Percentiles rank a stretch among this genome's conserved stretches.
These are phyloP conservation scores for Hibiscus trionum DNA, from an alignment of 345 rosid genomes.

Conservation along the genomic window DNA sequence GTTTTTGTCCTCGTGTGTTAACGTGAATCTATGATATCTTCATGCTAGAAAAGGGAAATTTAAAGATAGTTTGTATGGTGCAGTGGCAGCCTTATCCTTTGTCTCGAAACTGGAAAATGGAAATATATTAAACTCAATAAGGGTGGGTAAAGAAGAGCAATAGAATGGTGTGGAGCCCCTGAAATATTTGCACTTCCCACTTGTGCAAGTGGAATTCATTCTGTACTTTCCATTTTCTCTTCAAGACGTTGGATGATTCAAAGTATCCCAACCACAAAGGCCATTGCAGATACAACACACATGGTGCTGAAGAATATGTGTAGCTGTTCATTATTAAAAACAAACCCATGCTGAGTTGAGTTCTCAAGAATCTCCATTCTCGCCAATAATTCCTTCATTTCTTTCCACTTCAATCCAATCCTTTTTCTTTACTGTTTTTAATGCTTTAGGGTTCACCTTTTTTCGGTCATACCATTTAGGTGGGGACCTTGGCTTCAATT, in stretches of 20 bases:
- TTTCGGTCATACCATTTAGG: background rate
- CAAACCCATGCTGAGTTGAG: background rate
- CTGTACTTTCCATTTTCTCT: background rate
- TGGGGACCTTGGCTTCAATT: conserved; percentile 1
- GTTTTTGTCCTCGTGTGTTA: background rate
- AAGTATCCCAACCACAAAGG: background rate
- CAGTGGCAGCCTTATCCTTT: background rate
- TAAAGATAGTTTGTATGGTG: background rate
- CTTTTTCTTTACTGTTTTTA: background rate
- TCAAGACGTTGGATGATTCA: background rate
- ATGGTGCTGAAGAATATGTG: background rate
- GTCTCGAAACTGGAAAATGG: background rate
- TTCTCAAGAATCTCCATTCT: conserved; percentile 1
- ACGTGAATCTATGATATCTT: background rate
- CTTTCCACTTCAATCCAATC: background rate
- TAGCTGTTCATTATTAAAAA: background rate
- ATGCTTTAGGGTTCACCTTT: background rate
- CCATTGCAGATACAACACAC: background rate
- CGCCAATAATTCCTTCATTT: conserved; percentile 20
- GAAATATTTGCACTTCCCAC: background rate
- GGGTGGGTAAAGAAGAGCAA: background rate
- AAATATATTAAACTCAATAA: background rate
- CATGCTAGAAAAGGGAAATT: background rate
- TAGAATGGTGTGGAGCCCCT: background rate
- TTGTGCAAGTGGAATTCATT: background rate